Percentiles rank a stretch among this genome's conserved stretches.
These are phyloP conservation scores for Arthonia radiata DNA, from an alignment of 495 filamentous ascomycete genomes.

Conservation along the genomic window DNA sequence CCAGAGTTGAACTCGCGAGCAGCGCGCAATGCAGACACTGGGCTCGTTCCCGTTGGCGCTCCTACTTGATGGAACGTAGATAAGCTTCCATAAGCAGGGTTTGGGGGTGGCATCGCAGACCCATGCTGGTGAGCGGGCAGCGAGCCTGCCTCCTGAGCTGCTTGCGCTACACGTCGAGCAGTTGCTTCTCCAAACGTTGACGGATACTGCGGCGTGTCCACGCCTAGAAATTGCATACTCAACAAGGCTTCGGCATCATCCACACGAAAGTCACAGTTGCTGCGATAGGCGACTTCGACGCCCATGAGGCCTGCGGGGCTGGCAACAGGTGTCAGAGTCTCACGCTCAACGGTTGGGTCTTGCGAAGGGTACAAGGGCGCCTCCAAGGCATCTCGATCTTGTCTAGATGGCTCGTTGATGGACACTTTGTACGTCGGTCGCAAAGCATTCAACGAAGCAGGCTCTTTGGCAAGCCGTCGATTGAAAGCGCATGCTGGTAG, in stretches of 20 bases:
- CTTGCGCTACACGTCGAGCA: no score
- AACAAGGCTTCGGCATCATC: constrained; percentile 76
- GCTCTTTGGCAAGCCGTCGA: constrained; percentile 32
- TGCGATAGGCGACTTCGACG: constrained; percentile 59
- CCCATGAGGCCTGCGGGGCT: constrained; percentile 68
- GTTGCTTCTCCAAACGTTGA: constrained; percentile 34
- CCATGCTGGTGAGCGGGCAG: constrained; percentile 28
- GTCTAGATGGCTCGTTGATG: constrained; percentile 25
- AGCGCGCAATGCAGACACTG: constrained; percentile 60
- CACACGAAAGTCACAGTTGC: constrained; percentile 68
- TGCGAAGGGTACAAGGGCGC: constrained; percentile 44
- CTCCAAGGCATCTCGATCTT: constrained; percentile 33
- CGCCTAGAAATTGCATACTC: constrained; percentile 87
- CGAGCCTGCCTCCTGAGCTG: constrained; percentile 43
- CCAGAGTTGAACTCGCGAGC: constrained; percentile 27
- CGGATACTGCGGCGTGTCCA: constrained; percentile 67
- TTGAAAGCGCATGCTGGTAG: constrained; percentile 61
- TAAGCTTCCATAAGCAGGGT: constrained; percentile 73
- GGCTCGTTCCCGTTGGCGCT: constrained; percentile 49
- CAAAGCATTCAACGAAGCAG: constrained; percentile 40
- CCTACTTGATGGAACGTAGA: constrained; percentile 79
- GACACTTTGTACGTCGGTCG: constrained; percentile 58
- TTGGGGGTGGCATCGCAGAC: constrained; percentile 25
- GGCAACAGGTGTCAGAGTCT: constrained; percentile 54
- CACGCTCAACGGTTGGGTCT: constrained; percentile 44